These are phyloP conservation scores for Trametes cinnabarina DNA, from an alignment of 768 basidiomycete species.

Conservation along the genomic window DNA sequence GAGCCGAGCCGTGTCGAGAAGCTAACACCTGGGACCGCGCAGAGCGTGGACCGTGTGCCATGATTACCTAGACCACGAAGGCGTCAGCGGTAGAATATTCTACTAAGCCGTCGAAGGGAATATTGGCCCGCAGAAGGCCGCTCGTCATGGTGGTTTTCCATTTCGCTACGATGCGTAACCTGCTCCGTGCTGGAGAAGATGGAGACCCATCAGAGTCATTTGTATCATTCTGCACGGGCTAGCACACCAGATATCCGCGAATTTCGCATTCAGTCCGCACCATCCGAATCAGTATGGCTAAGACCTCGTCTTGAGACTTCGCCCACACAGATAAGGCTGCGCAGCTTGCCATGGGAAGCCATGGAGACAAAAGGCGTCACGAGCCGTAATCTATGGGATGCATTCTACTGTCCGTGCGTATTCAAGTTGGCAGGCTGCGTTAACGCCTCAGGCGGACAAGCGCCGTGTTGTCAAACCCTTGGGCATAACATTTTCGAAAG, in stretches of 20 bases:
- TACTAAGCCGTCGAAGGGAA: background rate
- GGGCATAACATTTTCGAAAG: too few species aligned
- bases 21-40: background rate
- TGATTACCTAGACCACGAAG: background rate
- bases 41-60: background rate
- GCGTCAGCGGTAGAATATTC: background rate
- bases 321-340: too few species aligned
- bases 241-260: slow-evolving; percentile 6
- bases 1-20: background rate
- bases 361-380: too few species aligned
- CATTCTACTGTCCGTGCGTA: too few species aligned
- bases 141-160: background rate
- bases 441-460: too few species aligned
- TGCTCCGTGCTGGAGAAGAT: background rate
- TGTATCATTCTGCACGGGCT: slow-evolving; percentile 1
- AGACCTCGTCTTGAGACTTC: background rate
- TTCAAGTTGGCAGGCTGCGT: too few species aligned
- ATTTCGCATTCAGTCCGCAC: slow-evolving; percentile 1
- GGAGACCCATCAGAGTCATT: background rate
- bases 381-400: too few species aligned
- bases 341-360: background rate
- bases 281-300: background rate
- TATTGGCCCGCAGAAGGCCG: background rate
- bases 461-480: too few species aligned
- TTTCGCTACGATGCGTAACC: background rate